Base-by-base conservation (phyloP, 495 filamentous ascomycete genomes). In the Chlorociboria aeruginascens region DNA sequence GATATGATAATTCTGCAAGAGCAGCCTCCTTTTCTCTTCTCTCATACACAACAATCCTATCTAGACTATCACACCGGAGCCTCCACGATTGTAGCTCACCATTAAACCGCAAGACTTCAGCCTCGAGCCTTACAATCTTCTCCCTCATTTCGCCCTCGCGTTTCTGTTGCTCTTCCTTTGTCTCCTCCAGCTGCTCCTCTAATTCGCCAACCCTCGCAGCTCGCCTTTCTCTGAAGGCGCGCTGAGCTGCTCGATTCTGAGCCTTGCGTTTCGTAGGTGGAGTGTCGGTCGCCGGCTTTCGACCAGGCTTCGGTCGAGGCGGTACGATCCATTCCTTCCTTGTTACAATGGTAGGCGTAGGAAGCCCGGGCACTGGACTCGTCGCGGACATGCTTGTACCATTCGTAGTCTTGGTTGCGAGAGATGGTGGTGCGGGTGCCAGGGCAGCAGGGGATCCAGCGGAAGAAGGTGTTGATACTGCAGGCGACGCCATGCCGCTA, bases 231-330 rank as follows among this genome's bases (percentile, higher is more conserved):
- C 89, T 74, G 60, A 95, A 95, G 2, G 85, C 86, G 49, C 89
- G 72, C 66, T 96, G 89, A 11, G 89, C 89, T n/a, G 85, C 85
- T 35, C 89, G 74, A 63, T 96, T 96, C 61, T 96, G 89, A 0
- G 85, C 86, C 65, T 94, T 93, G 48, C 89, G 79, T 61, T 94
- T 92, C 33, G 87, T 94, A 2, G 86, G 86, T 10, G 88, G 88
- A 3, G 85, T 88, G 58, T 96, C 88, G 11, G 83, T 89, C 16
- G 89, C 86, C 8, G 89, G 89, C 63, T 95, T 95, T 43, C 89
- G 77, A 32, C 89, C 89, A n/a, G 89, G 89, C 70, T 92, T 92
- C 25, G 87, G 87, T 40, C 86, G 77, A 43, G 87, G 87, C 29
- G 87, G 87, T 41, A 94, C 77, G 8, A 89, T 74, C 87, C 87